Base-by-base conservation (phyloP, 1,284 basidiomycete species). In the Mycena sp. region DNA sequence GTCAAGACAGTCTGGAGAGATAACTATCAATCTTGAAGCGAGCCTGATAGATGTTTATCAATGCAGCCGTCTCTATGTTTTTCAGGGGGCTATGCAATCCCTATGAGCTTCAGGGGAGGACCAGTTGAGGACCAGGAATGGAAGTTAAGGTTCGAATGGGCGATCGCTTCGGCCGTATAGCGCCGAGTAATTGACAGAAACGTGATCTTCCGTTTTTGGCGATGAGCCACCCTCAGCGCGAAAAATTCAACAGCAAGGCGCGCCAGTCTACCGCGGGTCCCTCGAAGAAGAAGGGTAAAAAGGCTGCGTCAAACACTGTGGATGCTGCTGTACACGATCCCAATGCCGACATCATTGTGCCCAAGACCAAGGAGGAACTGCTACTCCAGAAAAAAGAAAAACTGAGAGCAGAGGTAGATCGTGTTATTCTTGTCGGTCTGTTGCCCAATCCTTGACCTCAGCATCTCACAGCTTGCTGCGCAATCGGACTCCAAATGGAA, bases 401-500 rank as follows among this genome's bases (percentile, higher is more conserved):
- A 77, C 75, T 95, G 72, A 83, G 85, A 71, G 86, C 86, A 76
- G 91, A 95, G 85, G 93, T 93, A 71, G 48, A 85, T 77, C 60
- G 34, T 46, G 37, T 38, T 11, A 37, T 41, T 30, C 39, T 34
- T 44, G 57, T 44, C 41, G 60, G 22, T 55, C 30, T 22, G 68
- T 66, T 60, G 65, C 30, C 41, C 62, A 63, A 69, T 65, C 37
- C 38, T 73, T 71, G 67, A 73, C 61, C 62, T 22, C 67, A 69
- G 57, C 62, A 61, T 72, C 18, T 38, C 38, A 34, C 70, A 90
- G 88, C 83, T 89, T 65, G 81, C 87, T 64, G 86, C 86, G n/a
- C 86, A 91, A 78, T 86, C 88, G 11, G 86, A 91, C 65, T 89
- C 88, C 7, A 94, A 93, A 79, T 89, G 93, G 82, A 93, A 88